These are phyloP conservation scores for Diaporthe nobilis DNA, from an alignment of 2,329 filamentous ascomycete species.

Conservation along the genomic window DNA sequence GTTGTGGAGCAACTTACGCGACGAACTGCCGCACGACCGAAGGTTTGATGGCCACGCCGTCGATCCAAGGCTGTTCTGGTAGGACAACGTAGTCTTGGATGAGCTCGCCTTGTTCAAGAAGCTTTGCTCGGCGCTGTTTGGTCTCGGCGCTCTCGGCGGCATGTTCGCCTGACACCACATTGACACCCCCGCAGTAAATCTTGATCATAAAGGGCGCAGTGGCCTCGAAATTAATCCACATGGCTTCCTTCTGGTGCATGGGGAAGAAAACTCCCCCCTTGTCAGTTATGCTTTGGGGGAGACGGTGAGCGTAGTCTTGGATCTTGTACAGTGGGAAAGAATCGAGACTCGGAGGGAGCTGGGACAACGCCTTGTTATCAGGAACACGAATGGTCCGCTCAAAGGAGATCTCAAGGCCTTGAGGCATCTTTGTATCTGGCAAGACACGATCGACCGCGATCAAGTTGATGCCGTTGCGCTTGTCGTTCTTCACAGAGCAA, in stretches of 20 bases:
- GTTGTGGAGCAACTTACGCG: constrained; percentile 45
- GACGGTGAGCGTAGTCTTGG: neutral
- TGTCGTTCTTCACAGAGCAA: neutral
- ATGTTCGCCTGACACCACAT: constrained; percentile 56
- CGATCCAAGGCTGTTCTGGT: constrained; percentile 56
- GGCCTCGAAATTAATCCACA: constrained; percentile 55
- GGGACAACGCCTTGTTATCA: neutral
- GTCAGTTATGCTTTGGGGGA: neutral
- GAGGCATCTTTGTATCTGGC: neutral
- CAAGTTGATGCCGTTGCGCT: too few species aligned
- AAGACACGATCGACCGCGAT: constrained; percentile 6
- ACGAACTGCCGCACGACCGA: constrained; percentile 63
- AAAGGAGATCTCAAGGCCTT: constrained; percentile 4
- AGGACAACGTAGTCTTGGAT: constrained; percentile 54
- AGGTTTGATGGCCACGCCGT: constrained; percentile 54
- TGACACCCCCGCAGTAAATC: constrained; percentile 57
- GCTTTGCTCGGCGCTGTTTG: constrained; percentile 10
- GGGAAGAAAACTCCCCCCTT: constrained; percentile 49
- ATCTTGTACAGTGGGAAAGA: constrained; percentile 23
- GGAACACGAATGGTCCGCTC: constrained; percentile 17
- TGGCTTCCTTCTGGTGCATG: constrained; percentile 60
- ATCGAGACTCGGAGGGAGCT: constrained; percentile 2
- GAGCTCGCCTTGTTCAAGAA: constrained; percentile 26
- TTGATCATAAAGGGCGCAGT: constrained; percentile 53
- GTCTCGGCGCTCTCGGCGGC: constrained; percentile 42